These are phyloP conservation scores for Penicillium parvum DNA, from an alignment of 495 filamentous ascomycete species.

Conservation along the genomic window DNA sequence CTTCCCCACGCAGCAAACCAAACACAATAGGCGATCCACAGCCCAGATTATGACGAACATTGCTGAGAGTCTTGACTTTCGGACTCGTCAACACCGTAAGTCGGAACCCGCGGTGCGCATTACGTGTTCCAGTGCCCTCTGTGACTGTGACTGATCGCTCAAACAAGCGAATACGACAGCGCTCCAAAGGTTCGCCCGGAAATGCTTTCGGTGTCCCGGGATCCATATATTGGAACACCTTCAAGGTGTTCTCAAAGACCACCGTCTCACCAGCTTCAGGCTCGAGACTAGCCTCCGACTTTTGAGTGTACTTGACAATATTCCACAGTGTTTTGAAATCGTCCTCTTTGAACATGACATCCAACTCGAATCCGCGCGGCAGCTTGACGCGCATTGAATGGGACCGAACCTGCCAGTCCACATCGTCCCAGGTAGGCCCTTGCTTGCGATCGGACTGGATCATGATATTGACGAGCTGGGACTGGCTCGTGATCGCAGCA, in stretches of 20 bases:
- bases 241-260: slow-evolving; percentile 59
- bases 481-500: slow-evolving; percentile 70
- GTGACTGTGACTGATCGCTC: slow-evolving; percentile 58
- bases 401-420: slow-evolving; percentile 65
- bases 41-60: slow-evolving; percentile 59
- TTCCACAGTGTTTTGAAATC: slow-evolving; percentile 74
- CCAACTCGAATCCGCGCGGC: slow-evolving; percentile 62
- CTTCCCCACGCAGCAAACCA: slow-evolving; percentile 63
- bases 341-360: slow-evolving; percentile 62
- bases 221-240: slow-evolving; percentile 72
- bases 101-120: slow-evolving; percentile 70
- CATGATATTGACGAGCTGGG: slow-evolving; percentile 66
- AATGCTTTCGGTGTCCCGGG: slow-evolving; percentile 61
- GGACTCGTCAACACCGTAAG: slow-evolving; percentile 70
- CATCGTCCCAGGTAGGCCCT: slow-evolving; percentile 74
- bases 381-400: slow-evolving; percentile 60
- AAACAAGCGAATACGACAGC: slow-evolving; percentile 68
- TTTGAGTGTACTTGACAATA: slow-evolving; percentile 74
- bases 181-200: slow-evolving; percentile 63
- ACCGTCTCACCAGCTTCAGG: slow-evolving; percentile 59
- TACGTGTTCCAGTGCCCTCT: slow-evolving; percentile 63
- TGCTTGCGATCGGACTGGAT: slow-evolving; percentile 62
- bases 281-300: slow-evolving; percentile 64
- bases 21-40: slow-evolving; percentile 64
- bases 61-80: slow-evolving; percentile 68